Conservation (phyloP, 345 rosid genomes). For the Hevea brasiliensis region DNA sequence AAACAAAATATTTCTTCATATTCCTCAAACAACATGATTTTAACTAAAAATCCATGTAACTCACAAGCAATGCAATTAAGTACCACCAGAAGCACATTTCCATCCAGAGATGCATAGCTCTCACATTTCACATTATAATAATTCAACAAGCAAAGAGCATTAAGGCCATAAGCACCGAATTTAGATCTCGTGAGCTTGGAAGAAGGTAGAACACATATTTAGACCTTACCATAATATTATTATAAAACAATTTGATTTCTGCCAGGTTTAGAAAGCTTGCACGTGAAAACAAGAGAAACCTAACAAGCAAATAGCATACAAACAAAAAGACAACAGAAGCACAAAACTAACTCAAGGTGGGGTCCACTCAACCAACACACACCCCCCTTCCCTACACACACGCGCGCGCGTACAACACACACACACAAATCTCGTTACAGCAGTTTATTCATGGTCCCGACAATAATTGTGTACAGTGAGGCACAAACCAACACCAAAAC, state of each 20-base stretch:
- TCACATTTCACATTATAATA: not conserved
- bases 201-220: not conserved
- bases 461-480: constrained; percentile 33
- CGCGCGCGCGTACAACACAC: no score
- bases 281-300: constrained; percentile 16
- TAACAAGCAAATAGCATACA: constrained; percentile 13
- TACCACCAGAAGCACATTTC: not conserved
- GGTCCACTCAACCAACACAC: constrained; percentile 30
- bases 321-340: constrained; percentile 30
- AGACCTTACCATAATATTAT: not conserved
- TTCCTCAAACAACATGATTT: not conserved
- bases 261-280: not conserved
- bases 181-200: constrained; percentile 1
- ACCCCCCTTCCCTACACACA: no score
- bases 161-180: not conserved
- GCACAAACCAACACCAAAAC: constrained; percentile 22
- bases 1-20: not conserved
- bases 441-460: constrained; percentile 23
- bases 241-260: not conserved
- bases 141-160: not conserved
- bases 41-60: not conserved
- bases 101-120: not conserved
- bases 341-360: constrained; percentile 20
- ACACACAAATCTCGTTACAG: constrained; percentile 18
- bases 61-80: not conserved